phyloP scores from a whole-genome alignment of 345 rosid genomes.

The Geranium brycei region DNA sequence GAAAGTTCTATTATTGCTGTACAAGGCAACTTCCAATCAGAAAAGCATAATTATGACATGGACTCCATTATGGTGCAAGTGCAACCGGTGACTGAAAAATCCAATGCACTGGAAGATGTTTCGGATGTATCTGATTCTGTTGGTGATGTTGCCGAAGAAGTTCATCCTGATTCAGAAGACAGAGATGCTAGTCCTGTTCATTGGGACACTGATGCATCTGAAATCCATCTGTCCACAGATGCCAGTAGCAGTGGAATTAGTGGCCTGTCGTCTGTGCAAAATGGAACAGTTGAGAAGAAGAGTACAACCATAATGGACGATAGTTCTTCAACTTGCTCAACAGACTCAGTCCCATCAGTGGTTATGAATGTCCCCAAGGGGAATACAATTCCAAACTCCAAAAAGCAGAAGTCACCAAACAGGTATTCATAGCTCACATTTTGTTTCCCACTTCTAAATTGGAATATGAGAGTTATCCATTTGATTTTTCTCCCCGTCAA shows the following conservation, averaged over 20 bases:
- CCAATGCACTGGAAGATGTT: conserved; percentile 29
- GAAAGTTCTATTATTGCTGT: neutral
- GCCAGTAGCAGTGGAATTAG: conserved; percentile 40
- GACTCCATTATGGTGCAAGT: conserved; percentile 15
- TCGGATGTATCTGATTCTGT: conserved; percentile 72
- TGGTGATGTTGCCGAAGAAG: conserved; percentile 30
- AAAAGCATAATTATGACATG: neutral
- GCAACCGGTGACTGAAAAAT: neutral
- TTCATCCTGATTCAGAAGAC: conserved; percentile 75
- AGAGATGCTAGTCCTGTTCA: conserved; percentile 57
- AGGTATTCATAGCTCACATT: conserved; percentile 21
- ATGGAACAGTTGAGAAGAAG: conserved; percentile 39
- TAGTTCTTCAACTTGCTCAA: conserved; percentile 86
- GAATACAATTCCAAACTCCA: conserved; percentile 29
- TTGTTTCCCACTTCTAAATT: too few relatives aligned
- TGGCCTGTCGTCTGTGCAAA: conserved; percentile 43
- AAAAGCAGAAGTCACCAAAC: conserved; percentile 34
- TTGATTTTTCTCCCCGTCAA: too few relatives aligned
- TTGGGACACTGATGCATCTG: conserved; percentile 82
- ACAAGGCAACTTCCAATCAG: neutral
- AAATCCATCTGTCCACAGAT: conserved; percentile 47
- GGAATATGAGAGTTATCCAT: conserved; percentile 3
- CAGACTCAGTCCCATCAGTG: conserved; percentile 60
- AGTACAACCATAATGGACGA: conserved; percentile 56
- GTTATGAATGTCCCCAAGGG: conserved; percentile 49